Base-by-base conservation (phyloP, 768 basidiomycete species). In the Russula vinacea region DNA sequence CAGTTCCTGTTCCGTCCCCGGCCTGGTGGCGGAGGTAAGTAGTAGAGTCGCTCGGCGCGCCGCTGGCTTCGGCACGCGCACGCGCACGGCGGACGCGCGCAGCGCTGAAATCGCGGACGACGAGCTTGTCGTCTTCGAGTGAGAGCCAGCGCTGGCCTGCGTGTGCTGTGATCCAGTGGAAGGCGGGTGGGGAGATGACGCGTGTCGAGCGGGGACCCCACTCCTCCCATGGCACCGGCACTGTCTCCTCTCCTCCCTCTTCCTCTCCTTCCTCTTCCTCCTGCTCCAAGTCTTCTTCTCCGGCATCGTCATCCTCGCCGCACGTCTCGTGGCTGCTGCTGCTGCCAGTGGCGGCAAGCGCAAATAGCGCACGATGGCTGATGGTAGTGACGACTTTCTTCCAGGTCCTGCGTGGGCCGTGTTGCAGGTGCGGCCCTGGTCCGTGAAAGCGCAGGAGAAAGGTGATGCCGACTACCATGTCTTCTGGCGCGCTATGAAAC, bases 111-210 rank as follows among this genome's bases (percentile, higher is more conserved):
- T 64, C 63, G 19, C 58, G 57, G 0, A 65, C 16, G 1, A 65
- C 55, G 16, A 65, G 59, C 10, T 42, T 24, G 33, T 39, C 49
- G 8, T 13, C 17, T 39, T 65, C 64, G 33, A 65, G 54, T 4
- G 64, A 45, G 33, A 65, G 64, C 59, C 64, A 65, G 32, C 59
- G 64, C 22, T 65, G 59, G 8, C 59, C 64, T 2, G 64, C 59
- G 33, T 65, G 59, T 19, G 59, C 64, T 22, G 64, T 65, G 40
- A 65, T 65, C 64, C 59, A 65, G 49, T 65, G 59, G 40, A 61
- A 65, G 16, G 49, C 13, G 0, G 49, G 10, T 6, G 64, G 64
- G 3, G 50, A 19, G 59, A 65, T 56, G 47, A 65, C 55, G 33
- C 59, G 64, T 24, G 59, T 24, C 14, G 59, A 24, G 33, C 26